Evolutionary conservation across 306 rosid species (phyloP).

Genomic region (Datisca glomerata): DNA sequence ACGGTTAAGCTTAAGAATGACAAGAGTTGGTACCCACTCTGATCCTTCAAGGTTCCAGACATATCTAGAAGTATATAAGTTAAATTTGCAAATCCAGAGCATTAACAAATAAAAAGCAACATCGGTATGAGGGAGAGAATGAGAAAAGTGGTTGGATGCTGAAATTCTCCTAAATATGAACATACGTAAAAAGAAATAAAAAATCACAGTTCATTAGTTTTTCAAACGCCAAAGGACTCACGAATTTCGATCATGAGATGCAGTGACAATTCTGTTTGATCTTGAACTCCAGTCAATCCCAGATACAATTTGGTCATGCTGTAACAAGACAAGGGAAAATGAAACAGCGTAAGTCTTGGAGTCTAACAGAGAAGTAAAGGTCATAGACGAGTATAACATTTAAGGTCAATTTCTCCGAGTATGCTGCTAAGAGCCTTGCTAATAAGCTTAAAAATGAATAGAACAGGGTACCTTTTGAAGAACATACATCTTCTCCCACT

Average conservation of each 20-base stretch:
- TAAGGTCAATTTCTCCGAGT: no score
- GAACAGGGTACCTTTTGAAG: constrained; percentile 67
- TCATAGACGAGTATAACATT: no score
- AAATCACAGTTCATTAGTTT: constrained; percentile 7
- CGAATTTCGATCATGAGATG: constrained; percentile 98
- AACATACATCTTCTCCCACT: constrained; percentile 88
- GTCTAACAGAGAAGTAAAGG: no score
- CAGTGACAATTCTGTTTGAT: constrained; percentile 84
- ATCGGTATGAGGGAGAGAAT: not conserved
- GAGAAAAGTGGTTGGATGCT: not conserved
- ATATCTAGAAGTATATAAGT: constrained; percentile 34
- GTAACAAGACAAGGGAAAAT: constrained; percentile 11
- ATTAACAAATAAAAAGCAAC: not conserved
- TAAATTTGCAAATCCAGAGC: not conserved
- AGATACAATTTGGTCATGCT: constrained; percentile 94
- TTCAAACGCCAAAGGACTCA: constrained; percentile 39
- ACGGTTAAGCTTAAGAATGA: constrained; percentile 86
- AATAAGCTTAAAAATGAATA: not conserved
- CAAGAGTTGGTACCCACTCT: constrained; percentile 94
- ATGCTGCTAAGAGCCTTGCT: no score
- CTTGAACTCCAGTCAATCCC: constrained; percentile 87
- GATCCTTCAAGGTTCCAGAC: constrained; percentile 94
- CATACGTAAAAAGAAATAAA: not conserved
- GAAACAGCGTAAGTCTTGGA: no score
- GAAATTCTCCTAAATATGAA: not conserved